Evolutionary conservation across 768 basidiomycete species (phyloP).

Genomic region (Gloeopeniophorella convolvens): DNA sequence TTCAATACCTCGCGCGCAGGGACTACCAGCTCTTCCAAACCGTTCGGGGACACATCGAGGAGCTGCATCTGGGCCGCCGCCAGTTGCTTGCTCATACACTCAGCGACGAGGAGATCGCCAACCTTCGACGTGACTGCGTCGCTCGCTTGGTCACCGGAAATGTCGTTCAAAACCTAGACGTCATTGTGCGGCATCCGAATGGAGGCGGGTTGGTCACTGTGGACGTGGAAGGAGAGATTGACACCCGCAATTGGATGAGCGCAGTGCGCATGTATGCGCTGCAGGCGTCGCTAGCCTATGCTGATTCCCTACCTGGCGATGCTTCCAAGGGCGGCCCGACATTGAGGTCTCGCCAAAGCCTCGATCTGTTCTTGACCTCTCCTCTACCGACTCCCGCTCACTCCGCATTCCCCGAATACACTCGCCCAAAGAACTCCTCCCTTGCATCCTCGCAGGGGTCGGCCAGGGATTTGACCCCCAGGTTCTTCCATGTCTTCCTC

Average conservation of each 20-base stretch:
- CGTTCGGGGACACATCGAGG: constrained; percentile 86
- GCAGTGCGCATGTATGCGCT: constrained; percentile 88
- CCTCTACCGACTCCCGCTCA: constrained; percentile 57
- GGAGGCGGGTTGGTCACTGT: constrained; percentile 87
- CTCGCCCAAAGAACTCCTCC: constrained; percentile 31
- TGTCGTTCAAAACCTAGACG: constrained; percentile 84
- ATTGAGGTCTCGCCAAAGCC: constrained; percentile 32
- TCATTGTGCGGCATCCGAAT: constrained; percentile 92
- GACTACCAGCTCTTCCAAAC: constrained; percentile 86
- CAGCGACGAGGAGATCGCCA: constrained; percentile 77
- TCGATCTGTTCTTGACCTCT: constrained; percentile 39
- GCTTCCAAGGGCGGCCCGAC: constrained; percentile 35
- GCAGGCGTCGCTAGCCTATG: constrained; percentile 78
- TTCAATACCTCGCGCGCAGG: constrained; percentile 80
- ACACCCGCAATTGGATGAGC: constrained; percentile 79
- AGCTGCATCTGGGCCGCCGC: constrained; percentile 83
- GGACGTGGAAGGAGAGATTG: constrained; percentile 81
- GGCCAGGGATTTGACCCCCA: constrained; percentile 41
- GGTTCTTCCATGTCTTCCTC: constrained; percentile 86
- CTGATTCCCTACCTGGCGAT: constrained; percentile 38
- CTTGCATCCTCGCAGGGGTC: constrained; percentile 30
- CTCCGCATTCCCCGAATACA: constrained; percentile 64
- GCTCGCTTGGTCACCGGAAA: constrained; percentile 83
- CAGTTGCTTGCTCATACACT: constrained; percentile 86
- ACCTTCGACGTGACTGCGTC: constrained; percentile 82